Conservation (phyloP, 2,329 filamentous ascomycete genomes). For the Daldinia sp. region DNA sequence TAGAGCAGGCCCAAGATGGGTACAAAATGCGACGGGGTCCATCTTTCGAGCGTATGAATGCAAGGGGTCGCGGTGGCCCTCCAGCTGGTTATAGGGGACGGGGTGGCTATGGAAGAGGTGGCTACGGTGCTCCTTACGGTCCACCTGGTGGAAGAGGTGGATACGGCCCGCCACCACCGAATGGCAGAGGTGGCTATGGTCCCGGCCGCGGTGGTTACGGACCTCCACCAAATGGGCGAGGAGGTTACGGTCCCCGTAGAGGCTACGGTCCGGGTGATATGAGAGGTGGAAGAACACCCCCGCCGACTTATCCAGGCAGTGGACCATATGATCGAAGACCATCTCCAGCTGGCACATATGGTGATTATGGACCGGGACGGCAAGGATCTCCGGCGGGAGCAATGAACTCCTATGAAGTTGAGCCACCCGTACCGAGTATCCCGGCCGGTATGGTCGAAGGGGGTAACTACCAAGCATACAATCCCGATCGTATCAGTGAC, state of each 20-base stretch:
- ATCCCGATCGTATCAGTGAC: slow-evolving; percentile 56
- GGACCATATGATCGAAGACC: slow-evolving; percentile 53
- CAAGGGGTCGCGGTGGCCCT: slow-evolving; percentile 67
- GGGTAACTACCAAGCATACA: slow-evolving; percentile 59
- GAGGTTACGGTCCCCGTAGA: slow-evolving; percentile 50
- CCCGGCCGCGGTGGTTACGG: slow-evolving; percentile 61
- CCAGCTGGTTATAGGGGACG: slow-evolving; percentile 63
- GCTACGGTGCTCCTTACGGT: slow-evolving; percentile 59
- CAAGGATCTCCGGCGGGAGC: slow-evolving; percentile 56
- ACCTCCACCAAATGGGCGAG: slow-evolving; percentile 53
- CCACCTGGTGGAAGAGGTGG: slow-evolving; percentile 53
- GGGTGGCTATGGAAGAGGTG: slow-evolving; percentile 62
- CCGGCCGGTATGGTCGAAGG: slow-evolving; percentile 50
- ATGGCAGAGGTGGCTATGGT: slow-evolving; percentile 62
- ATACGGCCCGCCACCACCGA: slow-evolving; percentile 60
- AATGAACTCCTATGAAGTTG: slow-evolving; percentile 54
- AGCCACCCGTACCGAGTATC: slow-evolving; percentile 55
- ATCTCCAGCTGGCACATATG: slow-evolving; percentile 47
- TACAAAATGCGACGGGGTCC: slow-evolving; percentile 62
- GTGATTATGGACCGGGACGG: slow-evolving; percentile 49
- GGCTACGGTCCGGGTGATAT: slow-evolving; percentile 52
- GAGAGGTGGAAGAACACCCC: slow-evolving; percentile 57
- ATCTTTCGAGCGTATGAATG: slow-evolving; percentile 62
- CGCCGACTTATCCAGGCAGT: slow-evolving; percentile 60
- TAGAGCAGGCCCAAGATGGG: slow-evolving; percentile 58